Conservation (phyloP, 2,329 filamentous ascomycete genomes). For the Diaporthe sp. region DNA sequence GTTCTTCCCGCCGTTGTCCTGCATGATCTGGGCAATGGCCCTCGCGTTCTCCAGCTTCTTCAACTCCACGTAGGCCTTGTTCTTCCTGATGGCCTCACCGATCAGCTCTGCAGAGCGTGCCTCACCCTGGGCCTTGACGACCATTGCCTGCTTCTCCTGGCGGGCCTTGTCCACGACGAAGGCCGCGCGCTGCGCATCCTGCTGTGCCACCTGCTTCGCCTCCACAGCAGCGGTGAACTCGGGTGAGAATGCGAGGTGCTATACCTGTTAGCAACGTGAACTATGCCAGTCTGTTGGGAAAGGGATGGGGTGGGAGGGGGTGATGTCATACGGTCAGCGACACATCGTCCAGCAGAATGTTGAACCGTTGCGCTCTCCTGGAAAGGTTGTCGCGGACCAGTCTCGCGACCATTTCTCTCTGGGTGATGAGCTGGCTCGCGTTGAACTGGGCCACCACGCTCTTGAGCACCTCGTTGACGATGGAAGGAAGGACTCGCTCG, state of each 20-base stretch:
- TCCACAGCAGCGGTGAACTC: conserved; percentile 82
- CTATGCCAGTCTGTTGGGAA: too few relatives aligned
- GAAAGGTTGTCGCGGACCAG: conserved; percentile 95
- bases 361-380: conserved; percentile 92
- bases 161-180: conserved; percentile 99
- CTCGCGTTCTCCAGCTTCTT: conserved; percentile 98
- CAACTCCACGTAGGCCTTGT: conserved; percentile 94
- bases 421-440: conserved; percentile 96
- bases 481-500: conserved; percentile 94
- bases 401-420: conserved; percentile 95
- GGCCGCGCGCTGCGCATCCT: conserved; percentile 96
- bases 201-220: conserved; percentile 82
- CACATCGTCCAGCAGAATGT: conserved; percentile 97
- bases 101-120: conserved; percentile 97
- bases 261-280: conserved; percentile 46
- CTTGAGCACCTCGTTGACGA: conserved; percentile 99
- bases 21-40: conserved; percentile 87
- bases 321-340: conserved; percentile 83
- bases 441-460: conserved; percentile 99
- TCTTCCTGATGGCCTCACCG: conserved; percentile 99
- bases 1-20: conserved; percentile 89
- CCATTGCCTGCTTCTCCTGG: conserved; percentile 99
- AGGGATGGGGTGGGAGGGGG: not conserved
- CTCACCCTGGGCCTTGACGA: conserved; percentile 98
- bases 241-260: conserved; percentile 81